Conservation (phyloP, 768 basidiomycete species). For the Mycena maculata region DNA sequence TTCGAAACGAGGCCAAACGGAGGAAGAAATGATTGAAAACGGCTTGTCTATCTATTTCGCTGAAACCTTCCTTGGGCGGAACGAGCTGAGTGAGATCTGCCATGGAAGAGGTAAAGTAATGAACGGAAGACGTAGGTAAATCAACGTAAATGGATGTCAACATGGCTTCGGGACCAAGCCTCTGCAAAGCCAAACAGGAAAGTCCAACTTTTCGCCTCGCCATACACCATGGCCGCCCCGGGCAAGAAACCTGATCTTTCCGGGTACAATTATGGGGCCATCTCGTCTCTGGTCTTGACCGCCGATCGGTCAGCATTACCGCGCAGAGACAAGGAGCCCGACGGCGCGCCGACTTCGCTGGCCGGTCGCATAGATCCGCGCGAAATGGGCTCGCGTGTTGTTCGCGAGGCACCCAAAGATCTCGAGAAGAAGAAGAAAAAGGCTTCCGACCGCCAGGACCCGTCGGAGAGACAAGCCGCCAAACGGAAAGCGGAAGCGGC, state of each 20-base stretch:
- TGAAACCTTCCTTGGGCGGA: constrained; percentile 56
- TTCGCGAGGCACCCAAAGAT: constrained; percentile 86
- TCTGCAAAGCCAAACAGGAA: constrained; percentile 4
- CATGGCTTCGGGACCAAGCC: not conserved
- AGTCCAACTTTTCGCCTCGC: constrained; percentile 19
- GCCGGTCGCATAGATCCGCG: constrained; percentile 89
- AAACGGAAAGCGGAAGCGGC: constrained; percentile 73
- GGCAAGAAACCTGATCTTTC: constrained; percentile 34
- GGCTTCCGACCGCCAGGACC: constrained; percentile 69
- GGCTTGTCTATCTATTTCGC: constrained; percentile 44
- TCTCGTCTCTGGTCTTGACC: constrained; percentile 94
- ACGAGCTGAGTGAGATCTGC: constrained; percentile 32
- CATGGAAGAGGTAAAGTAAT: not conserved
- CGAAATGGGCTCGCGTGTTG: constrained; percentile 94
- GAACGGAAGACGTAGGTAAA: not conserved
- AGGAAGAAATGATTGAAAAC: constrained; percentile 59
- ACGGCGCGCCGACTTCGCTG: constrained; percentile 94
- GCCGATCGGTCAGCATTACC: constrained; percentile 86
- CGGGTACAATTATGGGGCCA: constrained; percentile 92
- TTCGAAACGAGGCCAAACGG: constrained; percentile 59
- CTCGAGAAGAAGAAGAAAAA: constrained; percentile 95
- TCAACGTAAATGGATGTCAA: not conserved
- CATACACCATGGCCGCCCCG: constrained; percentile 23
- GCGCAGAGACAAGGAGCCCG: constrained; percentile 93
- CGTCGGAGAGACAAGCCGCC: constrained; percentile 63